Evolutionary conservation across 495 filamentous ascomycete genomes (phyloP), one percentile per base, ranked within the genome.

Genomic region (Glarea lozoyensis): DNA sequence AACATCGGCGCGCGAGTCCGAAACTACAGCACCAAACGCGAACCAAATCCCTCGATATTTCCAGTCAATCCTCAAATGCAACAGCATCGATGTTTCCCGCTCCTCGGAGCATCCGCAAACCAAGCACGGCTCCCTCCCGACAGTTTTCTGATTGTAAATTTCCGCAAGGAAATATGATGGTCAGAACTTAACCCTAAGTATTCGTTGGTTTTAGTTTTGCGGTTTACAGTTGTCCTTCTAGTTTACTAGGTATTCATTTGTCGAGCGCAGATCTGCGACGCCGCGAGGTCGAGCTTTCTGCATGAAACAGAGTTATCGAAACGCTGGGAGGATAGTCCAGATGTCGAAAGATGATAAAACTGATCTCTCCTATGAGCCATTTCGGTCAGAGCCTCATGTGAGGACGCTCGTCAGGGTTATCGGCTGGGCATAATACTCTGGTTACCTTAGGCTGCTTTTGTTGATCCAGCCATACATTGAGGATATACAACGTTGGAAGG

Each of bases 111-210:
- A 58, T 37, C 15, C 56, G 52, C 50, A 53, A 64, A 60, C 47
- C 47, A 62, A 66, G 75, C 80, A 79, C 62, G 55, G 48, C 78
- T 72, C 80, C 78, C 69, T 70, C 77, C 62, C 66, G 51, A 82
- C 68, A 83, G 80, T 79, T 64, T 65, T 71, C 78, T 78, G 77
- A 72, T 58, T 59, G 64, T 59, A 56, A 61, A 79, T 76, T 76
- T 80, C 73, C 68, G 67, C 57, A 68, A 72, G 73, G 75, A 75
- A 79, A 74, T 72, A 73, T 66, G 64, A 64, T 63, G 60, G 59
- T 76, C 70, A 79, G 80, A 84, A 82, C 80, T 83, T 85, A 85
- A 85, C 81, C 81, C 81, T 85, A 85, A 78, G 65, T 56, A 58
- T 57, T 61, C 53, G 63, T 72, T 70, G 77, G 76, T 79, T 70